Evolutionary conservation across 2,329 filamentous ascomycete species (phyloP), one percentile per base, ranked within the genome.

Genomic region (Pestalotiopsis sp.): DNA sequence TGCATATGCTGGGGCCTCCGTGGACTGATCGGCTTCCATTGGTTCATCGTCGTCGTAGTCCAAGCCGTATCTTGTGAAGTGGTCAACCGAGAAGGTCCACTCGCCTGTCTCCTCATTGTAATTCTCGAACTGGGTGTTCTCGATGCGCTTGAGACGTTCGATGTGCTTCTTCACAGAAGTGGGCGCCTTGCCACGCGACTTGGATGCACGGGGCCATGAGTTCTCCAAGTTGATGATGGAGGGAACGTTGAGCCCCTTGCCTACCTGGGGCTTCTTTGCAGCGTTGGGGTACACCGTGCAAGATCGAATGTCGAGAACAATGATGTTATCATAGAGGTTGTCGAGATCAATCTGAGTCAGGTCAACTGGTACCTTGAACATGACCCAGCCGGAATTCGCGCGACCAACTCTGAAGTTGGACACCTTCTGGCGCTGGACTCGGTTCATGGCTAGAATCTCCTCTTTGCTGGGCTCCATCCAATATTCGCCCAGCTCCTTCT

Each of bases 51-150:
- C 93, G 66, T 91, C 88, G 56, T 93, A 86, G 38, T 93, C 92
- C 66, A 98, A 86, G 56, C 93, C 95, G 77, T 99, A 99, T 1
- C 94, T 97, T 1, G 95, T 98, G 80, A 97, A 99, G 80, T 99
- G 96, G 76, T 95, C 91, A n/a, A 99, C 96, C 11, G 86, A 90
- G 83, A 99, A 99, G 14, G 89, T 88, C 97, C 97, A 99, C 61
- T 93, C 88, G 66, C 95, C 96, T 66, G 90, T 94, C 1, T 93
- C 86, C 68, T 86, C 84, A 72, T 97, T 88, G 79, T 98, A 99
- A 75, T 87, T 86, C 74, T 95, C 85, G 75, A 97, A 98, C 3
- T 90, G 89, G 0, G 96, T 98, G 78, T 93, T 91, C 9, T 84
- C 83, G 49, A 98, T 94, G 69, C 88, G 89, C 84, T 90, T 92